Base-by-base conservation (phyloP, 192 early-diverging fungal species). In the Oehlia diaphana region DNA sequence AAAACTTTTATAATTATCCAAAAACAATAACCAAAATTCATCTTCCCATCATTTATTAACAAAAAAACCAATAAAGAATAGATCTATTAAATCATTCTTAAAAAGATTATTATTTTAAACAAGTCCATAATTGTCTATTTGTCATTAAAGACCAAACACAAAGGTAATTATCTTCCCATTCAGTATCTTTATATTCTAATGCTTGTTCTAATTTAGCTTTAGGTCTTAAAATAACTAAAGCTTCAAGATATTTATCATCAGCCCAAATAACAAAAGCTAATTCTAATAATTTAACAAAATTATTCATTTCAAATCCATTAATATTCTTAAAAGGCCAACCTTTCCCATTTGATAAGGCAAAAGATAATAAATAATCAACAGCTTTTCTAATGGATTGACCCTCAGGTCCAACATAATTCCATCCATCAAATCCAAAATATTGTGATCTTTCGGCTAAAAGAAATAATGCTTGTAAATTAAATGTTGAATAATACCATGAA, bases 321-420 rank as follows among this genome's bases (percentile, higher is more conserved):
- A 81, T 80, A 62, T 89, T 90, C 3, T 42, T n/a, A 31, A 79
- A 80, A 9, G 84, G 81, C 90, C 90, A 91, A 10, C 71, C 82
- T 5, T 79, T 74, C 3, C 86, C 85, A 39, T 84, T 81, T 14
- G 69, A 79, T 21, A 90, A 47, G 1, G 87, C 84, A 78, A 82
- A 83, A 0, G 88, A 86, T 35, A 89, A 53, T 77, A 92, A 76
- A 76, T 82, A 91, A 72, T 92, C 87, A 26, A 92, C 37, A 0
- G 89, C 89, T 39, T 81, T 76, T 67, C 80, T 82, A 39, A 90
- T 82, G 26, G 78, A 82, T 63, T 87, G 83, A n/a, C 86, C 86
- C 33, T 86, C 68, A 4, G 81, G 80, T 3, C 84, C 82, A 31
- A 75, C 76, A 78, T 88, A 84, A 49, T 77, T 28, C 80, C 85